Conservation (phyloP, 1,139 yeast genomes). For the Yamadazyma blattariae region DNA sequence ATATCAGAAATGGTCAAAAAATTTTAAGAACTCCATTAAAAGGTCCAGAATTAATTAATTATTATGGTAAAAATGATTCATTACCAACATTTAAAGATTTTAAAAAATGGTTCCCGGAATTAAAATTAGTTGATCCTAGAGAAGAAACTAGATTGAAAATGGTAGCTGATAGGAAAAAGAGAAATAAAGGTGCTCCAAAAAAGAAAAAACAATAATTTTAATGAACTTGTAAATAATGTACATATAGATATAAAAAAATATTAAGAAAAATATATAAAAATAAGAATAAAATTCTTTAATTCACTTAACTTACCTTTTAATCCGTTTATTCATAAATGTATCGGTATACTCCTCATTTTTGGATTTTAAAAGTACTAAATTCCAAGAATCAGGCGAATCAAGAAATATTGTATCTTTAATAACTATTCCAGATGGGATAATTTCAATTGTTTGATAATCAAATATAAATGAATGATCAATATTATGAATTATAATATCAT, state of each 20-base stretch:
- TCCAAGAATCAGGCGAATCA: not conserved
- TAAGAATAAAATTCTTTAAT: too few relatives aligned
- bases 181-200: slow-evolving; percentile 92
- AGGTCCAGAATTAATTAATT: slow-evolving; percentile 70
- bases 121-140: slow-evolving; percentile 65
- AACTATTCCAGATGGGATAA: not conserved
- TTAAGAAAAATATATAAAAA: too few relatives aligned
- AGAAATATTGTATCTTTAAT: not conserved
- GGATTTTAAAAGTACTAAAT: not conserved
- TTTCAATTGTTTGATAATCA: slow-evolving; percentile 1
- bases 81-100: slow-evolving; percentile 64
- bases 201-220: slow-evolving; percentile 40
- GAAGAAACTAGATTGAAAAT: slow-evolving; percentile 69
- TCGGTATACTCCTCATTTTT: slow-evolving; percentile 10
- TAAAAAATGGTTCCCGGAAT: slow-evolving; percentile 54
- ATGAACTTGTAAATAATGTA: not conserved
- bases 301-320: not conserved
- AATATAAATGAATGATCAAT: slow-evolving; percentile 8
- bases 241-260: slow-evolving; percentile 9
- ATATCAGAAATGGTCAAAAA: slow-evolving; percentile 73
- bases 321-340: slow-evolving; percentile 13
- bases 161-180: slow-evolving; percentile 70
- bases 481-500: slow-evolving; percentile 1
- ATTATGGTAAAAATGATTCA: slow-evolving; percentile 70
- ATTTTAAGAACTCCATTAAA: slow-evolving; percentile 68